Conservation (phyloP, 495 filamentous ascomycete genomes). For the Letharia lupina region DNA sequence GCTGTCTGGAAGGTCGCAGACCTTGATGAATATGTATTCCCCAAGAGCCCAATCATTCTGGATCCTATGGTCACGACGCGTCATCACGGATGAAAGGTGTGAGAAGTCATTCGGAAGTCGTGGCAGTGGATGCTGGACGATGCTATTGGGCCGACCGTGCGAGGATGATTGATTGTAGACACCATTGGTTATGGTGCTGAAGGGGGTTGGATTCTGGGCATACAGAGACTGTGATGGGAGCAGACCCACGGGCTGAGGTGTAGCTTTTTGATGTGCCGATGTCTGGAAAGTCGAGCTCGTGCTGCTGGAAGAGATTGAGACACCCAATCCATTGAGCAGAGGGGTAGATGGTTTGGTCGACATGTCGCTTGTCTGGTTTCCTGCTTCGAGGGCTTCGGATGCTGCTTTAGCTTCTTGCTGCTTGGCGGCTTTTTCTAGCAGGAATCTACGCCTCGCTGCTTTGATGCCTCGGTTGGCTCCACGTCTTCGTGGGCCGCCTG, state of each 20-base stretch:
- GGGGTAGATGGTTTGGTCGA: neutral
- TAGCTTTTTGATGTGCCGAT: neutral
- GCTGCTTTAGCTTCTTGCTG: neutral
- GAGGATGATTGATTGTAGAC: neutral
- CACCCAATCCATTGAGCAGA: neutral
- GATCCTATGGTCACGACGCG: neutral
- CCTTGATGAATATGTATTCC: constrained; percentile 33
- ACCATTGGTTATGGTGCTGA: neutral
- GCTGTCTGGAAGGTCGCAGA: constrained; percentile 31
- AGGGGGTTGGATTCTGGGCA: neutral
- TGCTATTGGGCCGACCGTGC: neutral
- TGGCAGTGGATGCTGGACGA: neutral
- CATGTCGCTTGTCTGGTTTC: neutral
- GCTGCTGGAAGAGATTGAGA: neutral
- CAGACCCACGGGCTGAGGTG: constrained; percentile 4
- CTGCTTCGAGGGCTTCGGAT: neutral
- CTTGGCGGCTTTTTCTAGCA: neutral
- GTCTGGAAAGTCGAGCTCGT: neutral
- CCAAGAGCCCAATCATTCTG: constrained; percentile 33
- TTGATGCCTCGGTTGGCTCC: neutral
- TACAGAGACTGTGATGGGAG: neutral
- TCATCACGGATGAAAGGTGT: neutral
- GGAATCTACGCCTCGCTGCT: constrained; percentile 3
- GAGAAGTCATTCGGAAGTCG: neutral
- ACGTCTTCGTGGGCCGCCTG: neutral